Evolutionary conservation across 148 eudicot genomes (phyloP).

Genomic region (Chenopodium album): DNA sequence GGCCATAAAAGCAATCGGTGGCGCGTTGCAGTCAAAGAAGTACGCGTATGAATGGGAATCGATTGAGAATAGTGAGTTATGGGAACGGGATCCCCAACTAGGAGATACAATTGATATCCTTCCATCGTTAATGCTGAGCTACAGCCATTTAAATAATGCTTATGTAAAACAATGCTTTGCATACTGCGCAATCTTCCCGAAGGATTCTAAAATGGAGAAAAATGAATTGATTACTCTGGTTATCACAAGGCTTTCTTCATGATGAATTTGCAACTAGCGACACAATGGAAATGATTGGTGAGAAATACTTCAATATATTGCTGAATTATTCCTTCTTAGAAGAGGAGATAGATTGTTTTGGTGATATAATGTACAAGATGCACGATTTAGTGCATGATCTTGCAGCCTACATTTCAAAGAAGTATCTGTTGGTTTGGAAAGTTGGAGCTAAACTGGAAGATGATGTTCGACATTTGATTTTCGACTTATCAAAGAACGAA

Average conservation of each 20-base stretch:
- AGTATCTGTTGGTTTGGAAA: too few relatives aligned
- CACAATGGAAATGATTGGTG: conserved; percentile 2
- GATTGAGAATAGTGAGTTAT: conserved; percentile 1
- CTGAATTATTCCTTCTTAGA: conserved; percentile 21
- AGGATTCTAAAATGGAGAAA: not conserved
- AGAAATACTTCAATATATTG: not conserved
- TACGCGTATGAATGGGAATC: conserved; percentile 10
- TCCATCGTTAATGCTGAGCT: conserved; percentile 22
- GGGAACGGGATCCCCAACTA: conserved; percentile 5
- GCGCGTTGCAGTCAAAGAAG: not conserved
- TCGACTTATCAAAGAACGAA: not conserved
- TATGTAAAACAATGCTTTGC: conserved; percentile 23
- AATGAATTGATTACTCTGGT: conserved; percentile 16
- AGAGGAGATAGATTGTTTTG: too few relatives aligned
- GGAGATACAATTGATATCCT: not conserved
- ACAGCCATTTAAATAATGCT: conserved; percentile 8
- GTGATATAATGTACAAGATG: not conserved
- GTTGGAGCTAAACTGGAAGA: too few relatives aligned
- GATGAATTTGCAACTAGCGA: not conserved
- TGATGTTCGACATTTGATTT: not conserved
- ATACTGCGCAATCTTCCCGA: conserved; percentile 19
- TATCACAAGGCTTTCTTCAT: conserved; percentile 17
- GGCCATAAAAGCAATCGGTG: conserved; percentile 13
- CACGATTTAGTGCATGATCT: conserved; percentile 26
- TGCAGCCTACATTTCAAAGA: not conserved